These are phyloP conservation scores for Anthracocystis setariae DNA, from an alignment of 1,284 basidiomycete genomes.

Conservation along the genomic window DNA sequence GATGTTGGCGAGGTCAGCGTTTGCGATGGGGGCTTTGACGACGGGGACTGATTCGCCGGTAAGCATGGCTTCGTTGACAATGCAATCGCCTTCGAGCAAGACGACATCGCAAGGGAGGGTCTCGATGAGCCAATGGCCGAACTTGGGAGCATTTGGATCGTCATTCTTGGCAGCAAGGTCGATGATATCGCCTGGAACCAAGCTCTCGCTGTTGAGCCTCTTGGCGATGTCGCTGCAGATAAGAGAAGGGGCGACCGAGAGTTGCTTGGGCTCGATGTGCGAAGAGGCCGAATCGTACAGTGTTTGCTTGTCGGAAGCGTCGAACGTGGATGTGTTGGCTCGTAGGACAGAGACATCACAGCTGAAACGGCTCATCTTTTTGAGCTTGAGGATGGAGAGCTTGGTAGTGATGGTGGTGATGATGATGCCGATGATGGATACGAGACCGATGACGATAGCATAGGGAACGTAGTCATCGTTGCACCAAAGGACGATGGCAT, in stretches of 20 bases:
- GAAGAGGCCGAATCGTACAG: background rate
- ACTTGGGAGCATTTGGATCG: background rate
- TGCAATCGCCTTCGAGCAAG: constrained; percentile 91
- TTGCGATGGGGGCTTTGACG: constrained; percentile 78
- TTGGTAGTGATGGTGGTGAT: constrained; percentile 49
- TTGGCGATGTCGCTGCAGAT: background rate
- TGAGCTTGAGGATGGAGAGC: constrained; percentile 34
- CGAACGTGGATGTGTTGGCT: background rate
- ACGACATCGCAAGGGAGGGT: constrained; percentile 86
- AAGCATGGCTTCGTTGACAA: constrained; percentile 98
- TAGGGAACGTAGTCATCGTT: constrained; percentile 51
- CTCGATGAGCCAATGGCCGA: constrained; percentile 25
- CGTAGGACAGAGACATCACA: constrained; percentile 33
- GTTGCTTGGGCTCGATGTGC: constrained; percentile 3
- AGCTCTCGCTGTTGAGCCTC: constrained; percentile 30
- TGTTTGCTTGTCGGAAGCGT: constrained; percentile 11
- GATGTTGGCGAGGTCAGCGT: constrained; percentile 44
- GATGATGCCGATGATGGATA: constrained; percentile 46
- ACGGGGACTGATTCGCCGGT: constrained; percentile 96
- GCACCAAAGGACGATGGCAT: constrained; percentile 47
- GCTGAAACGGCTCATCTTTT: constrained; percentile 49
- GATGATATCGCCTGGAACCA: constrained; percentile 54
- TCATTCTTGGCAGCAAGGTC: constrained; percentile 20
- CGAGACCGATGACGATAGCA: constrained; percentile 39
- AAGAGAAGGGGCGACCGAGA: background rate